These are phyloP conservation scores for Breviolum minutum DNA, from an alignment of 73 alveolate species.

Conservation along the genomic window DNA sequence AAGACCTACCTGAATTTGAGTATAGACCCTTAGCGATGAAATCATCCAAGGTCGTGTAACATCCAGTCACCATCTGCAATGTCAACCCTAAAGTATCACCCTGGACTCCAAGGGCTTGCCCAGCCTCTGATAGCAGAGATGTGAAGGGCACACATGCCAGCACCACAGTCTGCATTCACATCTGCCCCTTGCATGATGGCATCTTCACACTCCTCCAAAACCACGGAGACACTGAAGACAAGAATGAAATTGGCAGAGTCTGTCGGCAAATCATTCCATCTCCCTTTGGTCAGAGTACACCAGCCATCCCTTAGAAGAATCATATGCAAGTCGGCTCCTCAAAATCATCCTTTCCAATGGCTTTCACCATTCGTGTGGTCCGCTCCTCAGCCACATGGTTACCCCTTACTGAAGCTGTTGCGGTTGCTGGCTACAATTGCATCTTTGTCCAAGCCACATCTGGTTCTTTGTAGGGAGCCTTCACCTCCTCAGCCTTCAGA, in stretches of 20 bases:
- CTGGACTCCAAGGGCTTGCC: neutral
- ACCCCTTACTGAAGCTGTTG: neutral
- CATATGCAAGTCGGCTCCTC: constrained; percentile 34
- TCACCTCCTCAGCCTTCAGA: constrained; percentile 45
- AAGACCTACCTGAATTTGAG: neutral
- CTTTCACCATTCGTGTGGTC: constrained; percentile 67
- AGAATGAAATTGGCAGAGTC: neutral
- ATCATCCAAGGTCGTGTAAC: no score
- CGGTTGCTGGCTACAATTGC: neutral
- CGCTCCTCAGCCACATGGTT: neutral
- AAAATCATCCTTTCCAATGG: constrained; percentile 91
- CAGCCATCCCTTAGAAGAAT: neutral
- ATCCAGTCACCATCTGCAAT: neutral
- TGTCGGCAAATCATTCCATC: neutral
- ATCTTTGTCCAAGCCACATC: constrained; percentile 21
- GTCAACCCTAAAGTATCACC: neutral
- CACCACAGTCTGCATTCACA: constrained; percentile 93
- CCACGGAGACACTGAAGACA: neutral
- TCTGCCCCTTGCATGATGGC: constrained; percentile 94
- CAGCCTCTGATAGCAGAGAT: constrained; percentile 65
- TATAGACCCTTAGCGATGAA: no score
- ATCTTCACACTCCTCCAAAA: constrained; percentile 55
- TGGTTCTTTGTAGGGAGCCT: constrained; percentile 86
- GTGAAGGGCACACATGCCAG: constrained; percentile 93
- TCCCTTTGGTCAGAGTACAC: neutral